Percentiles rank a stretch among this genome's conserved stretches.
Conservation (phyloP, 176 grass and related monocot species). For the Pontederia paniculata region DNA sequence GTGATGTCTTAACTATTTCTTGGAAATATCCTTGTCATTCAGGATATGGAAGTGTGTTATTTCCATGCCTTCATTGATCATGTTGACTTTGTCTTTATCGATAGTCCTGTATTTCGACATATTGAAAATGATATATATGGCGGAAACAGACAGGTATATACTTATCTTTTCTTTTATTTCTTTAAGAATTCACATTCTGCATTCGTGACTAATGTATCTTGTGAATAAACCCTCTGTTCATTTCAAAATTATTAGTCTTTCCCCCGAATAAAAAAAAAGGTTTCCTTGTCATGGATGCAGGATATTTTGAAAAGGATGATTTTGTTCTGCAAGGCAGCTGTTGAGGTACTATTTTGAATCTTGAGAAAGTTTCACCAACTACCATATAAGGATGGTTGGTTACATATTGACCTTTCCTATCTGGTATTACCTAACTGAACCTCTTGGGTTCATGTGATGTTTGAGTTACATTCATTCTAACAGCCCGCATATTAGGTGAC, state of each 20-base stretch:
- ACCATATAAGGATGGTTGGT: no score
- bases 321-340: conserved; percentile 81
- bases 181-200: conserved; percentile 14
- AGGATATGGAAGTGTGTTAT: conserved; percentile 87
- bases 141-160: conserved; percentile 65
- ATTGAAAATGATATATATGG: conserved; percentile 83
- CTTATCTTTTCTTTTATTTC: conserved; percentile 19
- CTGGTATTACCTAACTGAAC: no score
- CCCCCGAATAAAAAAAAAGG: no score
- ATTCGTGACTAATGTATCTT: conserved; percentile 11
- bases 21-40: conserved; percentile 15
- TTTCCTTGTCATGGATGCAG: conserved; percentile 25
- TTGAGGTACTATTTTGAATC: conserved; percentile 58
- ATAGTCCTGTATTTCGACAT: conserved; percentile 57
- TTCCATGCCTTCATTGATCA: conserved; percentile 68
- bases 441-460: no score
- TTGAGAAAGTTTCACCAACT: not conserved
- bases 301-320: conserved; percentile 84
- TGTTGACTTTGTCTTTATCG: conserved; percentile 94
- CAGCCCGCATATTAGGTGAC: no score
- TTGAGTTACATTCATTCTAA: no score
- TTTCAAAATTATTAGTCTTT: no score
- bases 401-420: no score
- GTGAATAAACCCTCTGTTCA: conserved; percentile 4
- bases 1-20: not conserved